phyloP scores from a whole-genome alignment of 1,284 basidiomycete genomes.

The Spongiforma sp. region DNA sequence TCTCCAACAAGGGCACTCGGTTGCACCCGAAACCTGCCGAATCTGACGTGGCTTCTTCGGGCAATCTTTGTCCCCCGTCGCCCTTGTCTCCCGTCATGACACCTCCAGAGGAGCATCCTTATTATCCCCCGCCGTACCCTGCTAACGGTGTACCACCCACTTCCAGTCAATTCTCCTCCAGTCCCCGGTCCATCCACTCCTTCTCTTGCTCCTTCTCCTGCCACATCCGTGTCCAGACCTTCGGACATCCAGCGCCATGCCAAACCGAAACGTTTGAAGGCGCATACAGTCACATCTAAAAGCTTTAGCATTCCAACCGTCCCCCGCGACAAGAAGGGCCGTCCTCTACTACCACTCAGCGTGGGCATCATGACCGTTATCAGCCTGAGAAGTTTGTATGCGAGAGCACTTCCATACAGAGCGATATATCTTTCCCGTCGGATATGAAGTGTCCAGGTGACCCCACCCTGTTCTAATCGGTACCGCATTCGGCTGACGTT shows the following conservation, averaged over 20 bases:
- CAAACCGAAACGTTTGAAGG: constrained; percentile 76
- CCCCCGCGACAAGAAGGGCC: constrained; percentile 68
- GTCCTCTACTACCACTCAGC: constrained; percentile 73
- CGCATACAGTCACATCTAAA: constrained; percentile 77
- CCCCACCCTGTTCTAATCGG: constrained; percentile 18
- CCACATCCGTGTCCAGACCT: constrained; percentile 36
- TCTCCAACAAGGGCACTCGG: constrained; percentile 49
- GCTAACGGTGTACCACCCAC: constrained; percentile 28
- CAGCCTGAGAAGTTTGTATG: constrained; percentile 73
- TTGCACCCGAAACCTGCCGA: constrained; percentile 42
- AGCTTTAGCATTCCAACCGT: constrained; percentile 76
- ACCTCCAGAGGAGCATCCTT: constrained; percentile 33
- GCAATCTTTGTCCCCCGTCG: constrained; percentile 29
- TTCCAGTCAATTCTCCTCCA: constrained; percentile 24
- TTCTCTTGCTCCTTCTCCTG: constrained; percentile 22
- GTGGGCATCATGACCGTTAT: constrained; percentile 84
- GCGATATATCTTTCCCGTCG: constrained; percentile 84
- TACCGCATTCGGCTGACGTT: constrained; percentile 16
- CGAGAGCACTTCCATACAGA: constrained; percentile 84
- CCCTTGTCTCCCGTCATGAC: constrained; percentile 38
- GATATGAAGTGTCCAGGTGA: constrained; percentile 80
- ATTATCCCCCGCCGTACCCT: constrained; percentile 27
- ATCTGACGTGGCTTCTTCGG: constrained; percentile 21
- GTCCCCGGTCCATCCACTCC: constrained; percentile 29
- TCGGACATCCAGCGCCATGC: constrained; percentile 51